Evolutionary conservation across 179 eudicot genomes (phyloP).

Genomic region (Spinacia oleracea): DNA sequence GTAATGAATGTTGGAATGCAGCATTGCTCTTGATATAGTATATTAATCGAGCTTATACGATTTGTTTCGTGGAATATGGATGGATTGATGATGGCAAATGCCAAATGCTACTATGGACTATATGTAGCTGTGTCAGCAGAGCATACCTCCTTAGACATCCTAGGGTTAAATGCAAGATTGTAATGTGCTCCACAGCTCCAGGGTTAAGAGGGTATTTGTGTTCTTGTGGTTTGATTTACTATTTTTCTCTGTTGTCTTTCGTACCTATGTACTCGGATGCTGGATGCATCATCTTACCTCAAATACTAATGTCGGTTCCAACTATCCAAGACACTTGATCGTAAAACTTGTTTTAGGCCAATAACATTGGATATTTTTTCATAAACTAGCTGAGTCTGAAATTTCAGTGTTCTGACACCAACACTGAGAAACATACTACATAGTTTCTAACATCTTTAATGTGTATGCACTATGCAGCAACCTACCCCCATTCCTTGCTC

Average conservation of each 20-base stretch:
- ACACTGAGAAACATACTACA: background rate
- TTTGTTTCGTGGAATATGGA: background rate
- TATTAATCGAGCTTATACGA: background rate
- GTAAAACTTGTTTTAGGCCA: background rate
- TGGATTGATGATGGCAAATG: background rate
- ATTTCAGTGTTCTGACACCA: background rate
- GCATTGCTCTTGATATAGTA: background rate
- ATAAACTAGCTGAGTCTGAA: background rate
- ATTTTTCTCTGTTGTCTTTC: too few relatives aligned
- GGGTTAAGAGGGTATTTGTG: background rate
- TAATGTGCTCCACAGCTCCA: too few relatives aligned
- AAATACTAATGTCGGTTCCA: background rate
- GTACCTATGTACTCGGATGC: too few relatives aligned
- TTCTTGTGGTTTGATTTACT: background rate
- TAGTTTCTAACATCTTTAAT: constrained; percentile 9
- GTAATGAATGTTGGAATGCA: background rate
- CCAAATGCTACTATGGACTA: background rate
- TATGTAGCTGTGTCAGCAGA: too few relatives aligned
- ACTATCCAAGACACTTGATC: too few relatives aligned
- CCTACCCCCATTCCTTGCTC: constrained; percentile 67
- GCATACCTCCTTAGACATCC: background rate
- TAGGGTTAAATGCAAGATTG: background rate
- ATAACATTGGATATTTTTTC: background rate
- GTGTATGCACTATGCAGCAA: constrained; percentile 64
- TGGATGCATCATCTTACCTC: too few relatives aligned